A percentile compares a stretch with the other conserved stretches of the same genome.
Evolutionary conservation across 2,329 filamentous ascomycete genomes (phyloP).

Genomic region (Colletotrichum sp.): DNA sequence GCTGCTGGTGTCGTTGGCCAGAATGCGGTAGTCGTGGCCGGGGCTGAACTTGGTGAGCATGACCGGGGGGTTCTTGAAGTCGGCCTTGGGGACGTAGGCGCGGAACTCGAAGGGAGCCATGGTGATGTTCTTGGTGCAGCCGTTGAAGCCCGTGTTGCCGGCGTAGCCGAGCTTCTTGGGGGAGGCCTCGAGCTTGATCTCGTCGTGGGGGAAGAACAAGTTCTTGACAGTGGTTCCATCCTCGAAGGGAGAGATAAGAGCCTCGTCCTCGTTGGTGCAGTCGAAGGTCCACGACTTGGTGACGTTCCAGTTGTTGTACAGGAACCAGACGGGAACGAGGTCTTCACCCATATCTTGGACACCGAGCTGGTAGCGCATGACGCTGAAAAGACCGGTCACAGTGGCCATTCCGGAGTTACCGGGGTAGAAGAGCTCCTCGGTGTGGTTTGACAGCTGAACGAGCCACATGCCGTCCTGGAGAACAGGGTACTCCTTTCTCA

Average conservation of each 20-base stretch:
- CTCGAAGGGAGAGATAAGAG: slow-evolving; percentile 62
- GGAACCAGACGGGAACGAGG: slow-evolving; percentile 61
- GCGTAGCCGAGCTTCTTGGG: slow-evolving; percentile 51
- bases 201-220: slow-evolving; percentile 66
- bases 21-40: slow-evolving; percentile 63
- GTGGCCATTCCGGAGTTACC: slow-evolving; percentile 60
- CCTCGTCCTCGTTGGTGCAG: slow-evolving; percentile 48
- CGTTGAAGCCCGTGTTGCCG: slow-evolving; percentile 52
- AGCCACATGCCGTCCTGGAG: slow-evolving; percentile 67
- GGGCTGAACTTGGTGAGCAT: slow-evolving; percentile 65
- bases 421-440: slow-evolving; percentile 44
- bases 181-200: slow-evolving; percentile 53
- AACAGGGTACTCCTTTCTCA: slow-evolving; percentile 60
- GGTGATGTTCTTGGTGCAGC: slow-evolving; percentile 58
- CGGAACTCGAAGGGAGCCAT: slow-evolving; percentile 63
- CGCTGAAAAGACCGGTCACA: slow-evolving; percentile 65
- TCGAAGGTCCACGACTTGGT: slow-evolving; percentile 61
- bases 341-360: slow-evolving; percentile 33
- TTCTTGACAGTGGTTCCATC: slow-evolving; percentile 64
- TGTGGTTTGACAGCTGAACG: slow-evolving; percentile 61
- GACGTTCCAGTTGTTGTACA: slow-evolving; percentile 54
- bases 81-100: slow-evolving; percentile 60
- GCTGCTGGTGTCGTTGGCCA: slow-evolving; percentile 39
- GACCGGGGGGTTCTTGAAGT: slow-evolving; percentile 57
- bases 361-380: slow-evolving; percentile 53